A percentile compares a stretch with the other conserved stretches of the same genome.
These are phyloP conservation scores for Pestalotiopsis fici DNA, from an alignment of 2,329 filamentous ascomycete species.

Conservation along the genomic window DNA sequence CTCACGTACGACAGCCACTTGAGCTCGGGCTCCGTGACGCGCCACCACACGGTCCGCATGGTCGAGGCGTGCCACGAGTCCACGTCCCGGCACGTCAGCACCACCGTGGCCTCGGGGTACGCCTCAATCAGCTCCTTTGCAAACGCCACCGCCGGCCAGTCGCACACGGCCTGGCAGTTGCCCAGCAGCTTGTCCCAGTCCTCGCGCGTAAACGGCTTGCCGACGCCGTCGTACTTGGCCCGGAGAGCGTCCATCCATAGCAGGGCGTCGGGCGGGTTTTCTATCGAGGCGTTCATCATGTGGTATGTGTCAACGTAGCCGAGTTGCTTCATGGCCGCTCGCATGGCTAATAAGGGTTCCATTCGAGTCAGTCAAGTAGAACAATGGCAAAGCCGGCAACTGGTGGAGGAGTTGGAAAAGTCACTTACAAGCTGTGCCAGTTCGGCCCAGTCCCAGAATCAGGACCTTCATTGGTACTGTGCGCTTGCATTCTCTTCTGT, in stretches of 20 bases:
- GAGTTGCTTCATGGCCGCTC: conserved; percentile 64
- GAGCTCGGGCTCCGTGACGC: conserved; percentile 64
- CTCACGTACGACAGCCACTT: conserved; percentile 55
- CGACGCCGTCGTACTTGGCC: conserved; percentile 58
- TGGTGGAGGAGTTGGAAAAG: background rate
- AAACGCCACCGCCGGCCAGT: conserved; percentile 69
- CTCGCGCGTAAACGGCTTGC: conserved; percentile 60
- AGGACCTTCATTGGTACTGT: conserved; percentile 74
- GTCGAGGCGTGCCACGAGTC: conserved; percentile 63
- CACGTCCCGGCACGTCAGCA: conserved; percentile 67
- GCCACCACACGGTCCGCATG: conserved; percentile 70
- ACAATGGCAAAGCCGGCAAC: too few species aligned
- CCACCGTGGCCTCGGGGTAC: conserved; percentile 72
- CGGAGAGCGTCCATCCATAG: conserved; percentile 71
- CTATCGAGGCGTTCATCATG: conserved; percentile 66
- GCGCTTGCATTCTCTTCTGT: conserved; percentile 64
- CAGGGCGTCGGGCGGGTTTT: conserved; percentile 67
- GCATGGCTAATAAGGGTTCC: conserved; percentile 50
- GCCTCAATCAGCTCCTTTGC: conserved; percentile 70
- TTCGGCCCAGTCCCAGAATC: conserved; percentile 68
- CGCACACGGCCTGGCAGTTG: conserved; percentile 67
- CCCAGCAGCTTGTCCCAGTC: conserved; percentile 72
- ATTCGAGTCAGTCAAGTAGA: background rate
- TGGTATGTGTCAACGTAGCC: conserved; percentile 72
- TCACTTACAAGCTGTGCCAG: conserved; percentile 66